These are phyloP conservation scores for Stereocaulon alpinum DNA, from an alignment of 495 filamentous ascomycete genomes.

Conservation along the genomic window DNA sequence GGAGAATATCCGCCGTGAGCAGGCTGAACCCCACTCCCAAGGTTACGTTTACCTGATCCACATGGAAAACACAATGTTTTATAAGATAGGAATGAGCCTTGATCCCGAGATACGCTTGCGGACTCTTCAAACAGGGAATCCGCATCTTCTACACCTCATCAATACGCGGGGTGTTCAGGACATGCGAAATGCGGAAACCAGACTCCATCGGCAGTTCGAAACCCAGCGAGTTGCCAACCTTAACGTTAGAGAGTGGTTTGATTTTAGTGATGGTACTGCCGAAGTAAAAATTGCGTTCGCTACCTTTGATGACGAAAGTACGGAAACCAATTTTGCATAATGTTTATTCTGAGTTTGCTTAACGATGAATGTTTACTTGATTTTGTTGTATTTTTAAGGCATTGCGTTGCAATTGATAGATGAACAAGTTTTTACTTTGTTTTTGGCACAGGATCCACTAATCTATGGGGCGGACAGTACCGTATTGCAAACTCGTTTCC, in stretches of 20 bases:
- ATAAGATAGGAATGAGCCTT: constrained; percentile 22
- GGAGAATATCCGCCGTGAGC: constrained; percentile 17
- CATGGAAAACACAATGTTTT: constrained; percentile 16
- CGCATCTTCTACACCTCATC: constrained; percentile 11
- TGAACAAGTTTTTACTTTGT: no score
- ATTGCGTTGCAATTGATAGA: no score
- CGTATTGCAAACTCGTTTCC: no score
- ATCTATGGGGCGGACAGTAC: no score
- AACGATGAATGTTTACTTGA: background rate
- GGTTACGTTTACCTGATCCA: constrained; percentile 18
- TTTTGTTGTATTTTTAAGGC: background rate
- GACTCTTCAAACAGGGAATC: constrained; percentile 22
- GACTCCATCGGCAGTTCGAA: constrained; percentile 15
- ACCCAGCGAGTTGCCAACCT: constrained; percentile 9
- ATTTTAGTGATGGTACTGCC: constrained; percentile 8
- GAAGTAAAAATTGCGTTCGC: constrained; percentile 1
- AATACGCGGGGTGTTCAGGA: constrained; percentile 9
- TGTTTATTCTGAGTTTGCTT: background rate
- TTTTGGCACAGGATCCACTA: no score
- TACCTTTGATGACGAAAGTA: background rate
- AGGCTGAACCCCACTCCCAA: constrained; percentile 14
- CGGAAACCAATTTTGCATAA: background rate
- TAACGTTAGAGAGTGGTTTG: constrained; percentile 20
- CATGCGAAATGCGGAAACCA: constrained; percentile 17
- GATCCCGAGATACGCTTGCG: constrained; percentile 21